phyloP scores from a whole-genome alignment of 345 rosid genomes.

The Populus alba region DNA sequence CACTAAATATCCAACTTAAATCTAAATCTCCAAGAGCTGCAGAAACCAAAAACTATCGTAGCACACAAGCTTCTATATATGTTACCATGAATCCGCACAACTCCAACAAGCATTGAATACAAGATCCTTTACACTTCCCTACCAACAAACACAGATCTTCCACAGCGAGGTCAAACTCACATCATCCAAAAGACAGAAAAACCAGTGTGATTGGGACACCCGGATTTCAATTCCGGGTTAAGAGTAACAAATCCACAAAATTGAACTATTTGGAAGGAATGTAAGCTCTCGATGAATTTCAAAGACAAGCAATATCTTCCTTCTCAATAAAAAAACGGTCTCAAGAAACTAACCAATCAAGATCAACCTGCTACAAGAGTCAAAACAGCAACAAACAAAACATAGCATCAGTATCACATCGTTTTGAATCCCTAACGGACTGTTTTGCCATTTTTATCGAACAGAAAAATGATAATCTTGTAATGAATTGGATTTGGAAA shows the following conservation, averaged over 20 bases:
- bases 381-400: not conserved
- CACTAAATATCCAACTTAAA: slow-evolving; percentile 28
- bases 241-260: slow-evolving; percentile 9
- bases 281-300: not conserved
- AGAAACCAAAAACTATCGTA: slow-evolving; percentile 41
- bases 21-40: slow-evolving; percentile 28
- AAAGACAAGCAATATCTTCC: not conserved
- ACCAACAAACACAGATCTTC: slow-evolving; percentile 7
- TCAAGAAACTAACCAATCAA: not conserved
- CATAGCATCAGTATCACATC: not conserved
- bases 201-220: slow-evolving; percentile 2
- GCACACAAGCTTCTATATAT: slow-evolving; percentile 31
- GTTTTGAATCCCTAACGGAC: not conserved
- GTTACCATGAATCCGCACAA: slow-evolving; percentile 26
- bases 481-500: not conserved
- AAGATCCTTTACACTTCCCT: slow-evolving; percentile 8
- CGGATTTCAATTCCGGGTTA: not conserved
- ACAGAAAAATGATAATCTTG: not conserved
- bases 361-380: slow-evolving; percentile 22
- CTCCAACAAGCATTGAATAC: slow-evolving; percentile 30
- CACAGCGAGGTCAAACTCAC: slow-evolving; percentile 3
- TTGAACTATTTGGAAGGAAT: not conserved
- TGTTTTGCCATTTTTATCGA: not conserved
- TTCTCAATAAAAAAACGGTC: not conserved
- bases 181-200: not conserved